phyloP scores from a whole-genome alignment of 495 filamentous ascomycete species.

The Podospora australis region DNA sequence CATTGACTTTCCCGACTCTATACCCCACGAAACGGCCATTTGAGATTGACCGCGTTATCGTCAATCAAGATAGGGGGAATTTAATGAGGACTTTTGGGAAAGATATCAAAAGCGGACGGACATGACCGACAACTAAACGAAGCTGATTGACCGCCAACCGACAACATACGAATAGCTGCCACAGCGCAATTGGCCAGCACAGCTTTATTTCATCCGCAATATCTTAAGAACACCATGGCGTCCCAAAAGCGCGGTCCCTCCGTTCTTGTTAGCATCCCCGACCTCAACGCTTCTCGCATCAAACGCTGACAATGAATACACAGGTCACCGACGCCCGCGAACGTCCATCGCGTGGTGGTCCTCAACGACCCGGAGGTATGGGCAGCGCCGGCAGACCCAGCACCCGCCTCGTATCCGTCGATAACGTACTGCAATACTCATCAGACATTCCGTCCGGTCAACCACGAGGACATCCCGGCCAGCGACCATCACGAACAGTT shows the following conservation, averaged over 20 bases:
- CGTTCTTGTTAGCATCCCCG: conserved; percentile 25
- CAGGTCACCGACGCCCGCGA: conserved; percentile 36
- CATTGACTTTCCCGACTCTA: neutral
- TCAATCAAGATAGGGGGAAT: neutral
- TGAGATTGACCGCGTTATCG: neutral
- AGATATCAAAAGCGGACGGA: too few relatives aligned
- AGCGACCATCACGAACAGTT: conserved; percentile 45
- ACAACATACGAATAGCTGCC: neutral
- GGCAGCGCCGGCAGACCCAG: conserved; percentile 26
- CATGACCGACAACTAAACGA: too few relatives aligned
- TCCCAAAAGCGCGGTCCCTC: conserved; percentile 31
- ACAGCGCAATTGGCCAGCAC: neutral
- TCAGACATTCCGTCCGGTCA: conserved; percentile 95
- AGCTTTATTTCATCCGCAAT: neutral
- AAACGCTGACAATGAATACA: neutral
- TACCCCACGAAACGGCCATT: neutral
- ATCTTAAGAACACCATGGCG: conserved; percentile 18
- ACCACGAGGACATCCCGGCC: conserved; percentile 63
- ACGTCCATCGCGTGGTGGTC: conserved; percentile 19
- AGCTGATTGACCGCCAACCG: too few relatives aligned
- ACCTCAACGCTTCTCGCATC: neutral
- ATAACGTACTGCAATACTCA: conserved; percentile 89
- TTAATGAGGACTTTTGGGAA: too few relatives aligned
- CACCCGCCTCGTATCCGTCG: conserved; percentile 87
- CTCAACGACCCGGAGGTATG: conserved; percentile 8